Base-by-base conservation (phyloP, 2,329 filamentous ascomycete genomes). In the Neofusicoccum parvum region DNA sequence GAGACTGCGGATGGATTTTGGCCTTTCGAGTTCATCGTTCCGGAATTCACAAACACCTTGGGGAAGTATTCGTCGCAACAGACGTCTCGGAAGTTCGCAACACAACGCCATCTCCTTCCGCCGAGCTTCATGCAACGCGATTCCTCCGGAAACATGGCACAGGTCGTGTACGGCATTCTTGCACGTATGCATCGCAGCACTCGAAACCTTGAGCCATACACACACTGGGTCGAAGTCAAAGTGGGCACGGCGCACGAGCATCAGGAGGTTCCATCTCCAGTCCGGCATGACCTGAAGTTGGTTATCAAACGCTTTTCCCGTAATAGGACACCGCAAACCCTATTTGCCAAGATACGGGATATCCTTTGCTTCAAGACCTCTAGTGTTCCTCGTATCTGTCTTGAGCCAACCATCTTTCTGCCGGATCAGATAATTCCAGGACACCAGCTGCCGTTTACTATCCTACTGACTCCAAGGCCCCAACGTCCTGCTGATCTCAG, bases 1-100 rank as follows among this genome's bases (percentile, higher is more conserved):
- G 66, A 75, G 11, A 63, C 46, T n/a, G 60, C 71, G 14, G 72
- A 72, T 34, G 75, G 75, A 32, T 71, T 68, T 9, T 77, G 75
- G 74, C 58, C 69, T 1, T 78, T 78, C 65, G 72, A 74, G n/a
- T 78, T 76, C 67, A 68, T 68, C 14, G 76, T 78, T 53, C 75
- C 75, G 20, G 69, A 72, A 4, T 65, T 64, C n/a, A 78, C 75
- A 0, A 69, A 72, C 49, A 69, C 70, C 56, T 66, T 67, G 3
- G 69, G 65, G 62, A 50, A 15, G n/a, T 50, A 23, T 32, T 67
- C 62, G 1, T 58, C 66, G 3, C 65, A 71, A 32, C 69, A 68
- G 34, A 71, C 69, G 23, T 72, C 71, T 46, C 69, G 74, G 17
- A 54, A 68, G 10, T 64, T 78, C 1, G 65, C 67, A 36, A 72